Conservation (phyloP, 1,284 basidiomycete species). For the Clitocybe nebularis region DNA sequence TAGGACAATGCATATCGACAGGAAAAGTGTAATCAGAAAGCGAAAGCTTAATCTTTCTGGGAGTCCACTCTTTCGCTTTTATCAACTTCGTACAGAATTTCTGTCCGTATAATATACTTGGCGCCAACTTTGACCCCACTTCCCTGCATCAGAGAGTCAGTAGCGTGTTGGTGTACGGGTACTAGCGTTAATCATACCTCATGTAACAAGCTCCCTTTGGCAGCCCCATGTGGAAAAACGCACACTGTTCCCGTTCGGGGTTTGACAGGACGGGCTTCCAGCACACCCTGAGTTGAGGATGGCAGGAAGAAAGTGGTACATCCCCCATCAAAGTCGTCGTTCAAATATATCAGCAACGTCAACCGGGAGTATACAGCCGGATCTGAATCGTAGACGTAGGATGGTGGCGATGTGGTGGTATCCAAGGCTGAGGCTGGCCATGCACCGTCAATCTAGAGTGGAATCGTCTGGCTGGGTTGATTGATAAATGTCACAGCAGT, state of each 20-base stretch:
- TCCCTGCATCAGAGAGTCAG: too few species aligned
- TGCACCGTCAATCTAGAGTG: slow-evolving; percentile 43
- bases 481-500: not conserved
- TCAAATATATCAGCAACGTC: slow-evolving; percentile 54
- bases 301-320: slow-evolving; percentile 54
- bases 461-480: not conserved
- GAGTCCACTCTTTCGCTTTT: slow-evolving; percentile 27
- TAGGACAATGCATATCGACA: not conserved
- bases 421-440: slow-evolving; percentile 50
- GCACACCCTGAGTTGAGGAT: slow-evolving; percentile 32
- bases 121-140: slow-evolving; percentile 32
- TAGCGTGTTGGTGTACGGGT: slow-evolving; percentile 5
- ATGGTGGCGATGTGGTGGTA: slow-evolving; percentile 33
- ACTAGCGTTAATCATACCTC: slow-evolving; percentile 19
- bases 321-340: slow-evolving; percentile 41
- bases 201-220: slow-evolving; percentile 30
- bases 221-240: slow-evolving; percentile 44
- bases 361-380: slow-evolving; percentile 39
- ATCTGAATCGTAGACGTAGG: slow-evolving; percentile 50
- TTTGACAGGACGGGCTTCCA: slow-evolving; percentile 44
- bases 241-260: slow-evolving; percentile 46
- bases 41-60: not conserved
- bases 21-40: too few species aligned
- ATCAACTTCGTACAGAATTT: slow-evolving; percentile 33
- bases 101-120: slow-evolving; percentile 39